Base-by-base conservation (phyloP, 768 basidiomycete genomes). In the Lactifluus hygrophoroides region DNA sequence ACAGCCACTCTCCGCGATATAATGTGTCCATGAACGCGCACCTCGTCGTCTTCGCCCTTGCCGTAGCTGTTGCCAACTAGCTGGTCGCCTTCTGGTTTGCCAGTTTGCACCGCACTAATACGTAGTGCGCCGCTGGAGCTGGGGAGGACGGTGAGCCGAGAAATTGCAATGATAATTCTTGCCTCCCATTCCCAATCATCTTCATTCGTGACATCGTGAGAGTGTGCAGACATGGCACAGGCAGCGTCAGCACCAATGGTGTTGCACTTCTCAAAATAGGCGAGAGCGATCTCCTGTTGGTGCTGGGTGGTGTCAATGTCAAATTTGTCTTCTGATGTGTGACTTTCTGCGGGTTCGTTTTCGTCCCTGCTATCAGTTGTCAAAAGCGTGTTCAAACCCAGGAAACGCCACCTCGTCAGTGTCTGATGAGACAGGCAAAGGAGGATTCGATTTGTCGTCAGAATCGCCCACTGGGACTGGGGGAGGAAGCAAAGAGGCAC, bases 371-470 rank as follows among this genome's bases (percentile, higher is more conserved):
- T 58, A 32, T 60, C 63, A 27, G n/a, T 59, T 54, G 8, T 62
- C 61, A 9, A 53, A 48, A 8, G 40, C 19, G n/a, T 32, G 28
- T 11, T 49, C 51, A 1, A 45, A 25, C n/a, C 17, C 23, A 13
- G 42, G 37, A 8, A 35, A 43, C 5, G 54, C 21, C 3, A 30
- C 60, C 11, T 71, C 67, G 55, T 72, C 70, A 23, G 72, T 71
- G 58, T 77, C 73, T 23, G 66, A 64, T 11, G 67, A 62, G 23
- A 52, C 57, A 7, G n/a, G n/a, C n/a, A n/a, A n/a, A n/a, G n/a
- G n/a, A n/a, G n/a, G n/a, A n/a, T n/a, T n/a, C n/a, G n/a, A 83
- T 66, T 89, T 86, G 59, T 88, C 88, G 65, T 88, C 86, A 1
- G 86, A 88, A 69, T 89, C 86, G 23, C 65, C 65, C 35, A 40